These are phyloP conservation scores for Azolla pinnata DNA, from an alignment of 75 land plant species.

Conservation along the genomic window DNA sequence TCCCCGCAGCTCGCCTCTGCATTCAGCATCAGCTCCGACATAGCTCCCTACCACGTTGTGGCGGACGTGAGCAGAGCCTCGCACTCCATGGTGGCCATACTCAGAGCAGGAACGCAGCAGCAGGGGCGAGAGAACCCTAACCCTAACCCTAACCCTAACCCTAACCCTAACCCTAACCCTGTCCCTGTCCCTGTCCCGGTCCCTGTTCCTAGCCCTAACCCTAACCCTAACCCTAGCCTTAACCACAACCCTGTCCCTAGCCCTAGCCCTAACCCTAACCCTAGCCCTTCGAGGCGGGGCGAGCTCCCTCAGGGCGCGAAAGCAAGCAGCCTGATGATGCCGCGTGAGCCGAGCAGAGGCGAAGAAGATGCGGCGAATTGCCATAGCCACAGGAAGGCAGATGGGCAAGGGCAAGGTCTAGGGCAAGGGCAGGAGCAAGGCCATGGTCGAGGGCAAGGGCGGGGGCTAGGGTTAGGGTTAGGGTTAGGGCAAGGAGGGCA, in stretches of 20 bases:
- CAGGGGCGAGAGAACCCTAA: neutral
- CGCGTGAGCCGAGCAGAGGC: no score
- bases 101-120: neutral
- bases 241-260: neutral
- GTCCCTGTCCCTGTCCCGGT: neutral
- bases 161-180: neutral
- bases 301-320: no score
- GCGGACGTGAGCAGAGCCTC: neutral
- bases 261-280: neutral
- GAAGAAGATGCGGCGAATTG: no score
- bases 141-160: neutral
- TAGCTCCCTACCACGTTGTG: constrained; percentile 29
- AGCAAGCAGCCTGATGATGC: no score
- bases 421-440: no score
- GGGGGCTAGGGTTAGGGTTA: no score
- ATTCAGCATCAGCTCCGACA: constrained; percentile 48
- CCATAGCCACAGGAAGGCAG: no score
- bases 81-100: constrained; percentile 19
- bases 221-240: neutral
- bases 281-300: no score
- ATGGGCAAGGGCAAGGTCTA: no score
- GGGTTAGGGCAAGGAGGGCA: no score
- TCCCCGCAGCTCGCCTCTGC: constrained; percentile 69
- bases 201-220: neutral
- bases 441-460: no score